Base-by-base conservation (phyloP, 192 early-diverging fungal genomes). In the Chytriomyces sp. region DNA sequence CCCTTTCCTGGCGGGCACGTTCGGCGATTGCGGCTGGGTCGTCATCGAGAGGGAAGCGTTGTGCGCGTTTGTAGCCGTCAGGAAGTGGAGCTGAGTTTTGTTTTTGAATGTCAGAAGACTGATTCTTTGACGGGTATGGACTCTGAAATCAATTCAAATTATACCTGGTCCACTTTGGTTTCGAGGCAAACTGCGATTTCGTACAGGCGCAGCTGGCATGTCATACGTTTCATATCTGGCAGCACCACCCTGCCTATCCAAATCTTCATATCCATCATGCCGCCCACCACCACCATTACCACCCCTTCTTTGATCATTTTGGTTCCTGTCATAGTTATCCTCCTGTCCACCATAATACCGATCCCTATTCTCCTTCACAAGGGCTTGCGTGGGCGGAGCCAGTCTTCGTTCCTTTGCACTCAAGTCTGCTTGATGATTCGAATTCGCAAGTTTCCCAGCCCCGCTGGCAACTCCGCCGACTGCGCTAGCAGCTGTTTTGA, bases 91-190 rank as follows among this genome's bases (percentile, higher is more conserved):
- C 68, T 69, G 26, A 24, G 28, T 5, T 18, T 1, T 7, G 45
- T 20, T 24, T 48, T 20, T 8, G 2, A 50, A 50, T 50, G 28
- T 7, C n/a, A 49, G 68, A 50, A 45, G 5, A 23, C 1, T 23
- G 26, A 26, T 50, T 13, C 50, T n/a, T n/a, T n/a, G n/a, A n/a
- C n/a, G n/a, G n/a, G n/a, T n/a, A n/a, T n/a, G n/a, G n/a, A n/a
- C n/a, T n/a, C n/a, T n/a, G n/a, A n/a, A n/a, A n/a, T n/a, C n/a
- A n/a, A n/a, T n/a, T n/a, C n/a, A n/a, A n/a, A n/a, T n/a, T n/a
- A n/a, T n/a, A 69, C 68, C 68, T 16, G 68, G 68, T 23, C 68
- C 62, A 57, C 20, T 57, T 11, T 57, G 11, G 53, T 57, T 57
- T 20, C 53, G 11, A 1, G 53, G 53, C 53, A 57, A 57, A 3